Conservation (phyloP, 257 asterid species). For the Solanum etuberosum region DNA sequence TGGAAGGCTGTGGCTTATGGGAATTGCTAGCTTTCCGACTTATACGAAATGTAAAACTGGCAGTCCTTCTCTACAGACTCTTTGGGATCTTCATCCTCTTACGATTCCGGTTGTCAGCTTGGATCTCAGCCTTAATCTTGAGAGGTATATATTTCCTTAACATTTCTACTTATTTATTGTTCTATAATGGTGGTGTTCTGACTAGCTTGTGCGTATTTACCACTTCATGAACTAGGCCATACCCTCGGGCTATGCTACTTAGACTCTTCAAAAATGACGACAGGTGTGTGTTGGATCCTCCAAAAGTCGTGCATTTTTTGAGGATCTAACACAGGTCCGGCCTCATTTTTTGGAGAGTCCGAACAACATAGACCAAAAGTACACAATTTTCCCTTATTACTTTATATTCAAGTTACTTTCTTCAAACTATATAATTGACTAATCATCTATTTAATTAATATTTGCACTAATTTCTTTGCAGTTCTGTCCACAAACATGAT, state of each 20-base stretch:
- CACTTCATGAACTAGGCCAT: not conserved
- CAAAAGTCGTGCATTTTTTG: not conserved
- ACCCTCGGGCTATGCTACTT: not conserved
- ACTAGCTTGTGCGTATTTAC: not conserved
- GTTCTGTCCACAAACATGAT: conserved; percentile 31
- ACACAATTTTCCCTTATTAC: not conserved
- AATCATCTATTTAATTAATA: too few relatives aligned
- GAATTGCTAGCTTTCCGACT: conserved; percentile 46
- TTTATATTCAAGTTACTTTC: not conserved
- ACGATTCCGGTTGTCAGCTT: conserved; percentile 36
- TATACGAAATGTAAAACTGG: conserved; percentile 58
- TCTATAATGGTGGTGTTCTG: not conserved
- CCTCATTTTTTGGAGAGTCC: not conserved
- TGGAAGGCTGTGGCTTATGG: conserved; percentile 64
- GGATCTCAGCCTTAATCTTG: conserved; percentile 47
- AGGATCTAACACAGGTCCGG: not conserved
- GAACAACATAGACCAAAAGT: not conserved
- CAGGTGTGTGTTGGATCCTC: not conserved
- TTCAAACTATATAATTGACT: not conserved
- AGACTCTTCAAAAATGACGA: not conserved
- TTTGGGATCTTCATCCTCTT: conserved; percentile 75
- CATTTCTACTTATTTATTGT: not conserved
- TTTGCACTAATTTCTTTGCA: conserved; percentile 8
- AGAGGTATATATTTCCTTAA: conserved; percentile 21
- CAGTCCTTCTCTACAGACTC: conserved; percentile 59